Percentiles rank a stretch among this genome's conserved stretches.
These are phyloP conservation scores for Domatiomyces catenatus DNA, from an alignment of 2,329 filamentous ascomycete species.

Conservation along the genomic window DNA sequence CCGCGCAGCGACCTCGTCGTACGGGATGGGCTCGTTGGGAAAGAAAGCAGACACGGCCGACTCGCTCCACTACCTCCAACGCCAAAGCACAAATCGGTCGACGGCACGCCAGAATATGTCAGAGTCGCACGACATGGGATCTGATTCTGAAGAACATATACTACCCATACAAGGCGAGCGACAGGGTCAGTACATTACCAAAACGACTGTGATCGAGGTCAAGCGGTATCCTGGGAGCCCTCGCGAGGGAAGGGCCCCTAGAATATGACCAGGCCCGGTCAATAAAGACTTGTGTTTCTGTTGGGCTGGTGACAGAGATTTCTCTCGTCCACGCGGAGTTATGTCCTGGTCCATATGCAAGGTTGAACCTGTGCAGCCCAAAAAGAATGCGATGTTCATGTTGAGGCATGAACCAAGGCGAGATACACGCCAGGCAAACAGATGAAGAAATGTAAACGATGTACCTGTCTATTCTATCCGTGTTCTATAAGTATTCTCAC, in stretches of 20 bases:
- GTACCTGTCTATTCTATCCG: no score
- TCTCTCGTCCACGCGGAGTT: no score
- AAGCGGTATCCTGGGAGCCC: neutral
- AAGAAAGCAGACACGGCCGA: neutral
- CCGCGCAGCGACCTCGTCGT: neutral
- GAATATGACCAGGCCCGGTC: neutral
- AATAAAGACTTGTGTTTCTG: neutral
- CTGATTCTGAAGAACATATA: conserved; percentile 3
- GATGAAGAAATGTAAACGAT: no score
- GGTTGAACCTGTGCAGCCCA: no score
- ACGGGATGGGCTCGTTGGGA: neutral
- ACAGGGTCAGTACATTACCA: conserved; percentile 1
- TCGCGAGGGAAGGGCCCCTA: neutral
- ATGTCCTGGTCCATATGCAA: no score
- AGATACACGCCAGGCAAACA: no score
- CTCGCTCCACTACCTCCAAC: neutral
- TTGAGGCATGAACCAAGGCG: no score
- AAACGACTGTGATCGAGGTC: conserved; percentile 3
- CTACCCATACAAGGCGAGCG: neutral
- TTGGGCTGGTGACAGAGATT: neutral
- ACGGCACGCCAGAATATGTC: neutral
- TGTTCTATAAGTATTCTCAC: no score
- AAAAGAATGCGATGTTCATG: no score
- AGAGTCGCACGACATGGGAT: neutral
- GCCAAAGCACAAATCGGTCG: neutral